Conservation (phyloP, 371 early-diverging fungal species). For the Basidiobolus meristosporus region DNA sequence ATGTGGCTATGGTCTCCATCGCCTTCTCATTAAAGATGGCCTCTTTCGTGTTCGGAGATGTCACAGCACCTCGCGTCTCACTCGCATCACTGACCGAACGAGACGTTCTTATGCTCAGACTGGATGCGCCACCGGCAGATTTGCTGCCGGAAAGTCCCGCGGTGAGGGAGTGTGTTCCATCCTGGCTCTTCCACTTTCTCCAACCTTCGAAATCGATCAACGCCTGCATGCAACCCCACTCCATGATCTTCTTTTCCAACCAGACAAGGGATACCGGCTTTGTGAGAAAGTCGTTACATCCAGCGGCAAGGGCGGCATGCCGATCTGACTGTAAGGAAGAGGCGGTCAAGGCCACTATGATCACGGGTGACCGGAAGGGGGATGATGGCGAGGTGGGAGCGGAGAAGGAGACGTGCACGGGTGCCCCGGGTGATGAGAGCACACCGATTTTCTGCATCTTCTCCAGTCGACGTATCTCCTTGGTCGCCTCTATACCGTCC, state of each 20-base stretch:
- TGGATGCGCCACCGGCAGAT: no score
- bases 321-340: constrained; percentile 56
- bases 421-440: constrained; percentile 8
- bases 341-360: constrained; percentile 78
- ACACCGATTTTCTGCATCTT: constrained; percentile 36
- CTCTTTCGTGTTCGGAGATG: no score
- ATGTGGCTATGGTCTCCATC: no score
- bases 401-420: constrained; percentile 1
- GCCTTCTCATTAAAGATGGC: no score
- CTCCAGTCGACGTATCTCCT: constrained; percentile 46
- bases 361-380: constrained; percentile 49
- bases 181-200: constrained; percentile 35
- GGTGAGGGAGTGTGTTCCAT: background rate
- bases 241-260: constrained; percentile 70
- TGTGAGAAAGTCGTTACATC: constrained; percentile 78
- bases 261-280: constrained; percentile 70
- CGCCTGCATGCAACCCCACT: constrained; percentile 88
- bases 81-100: no score
- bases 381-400: constrained; percentile 4
- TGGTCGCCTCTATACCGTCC: constrained; percentile 66
- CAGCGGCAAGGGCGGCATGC: constrained; percentile 59
- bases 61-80: no score
- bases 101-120: no score
- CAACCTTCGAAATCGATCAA: constrained; percentile 72
- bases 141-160: no score